Evolutionary conservation across 208 protist species (phyloP), one percentile per base, ranked within the genome.

Genomic region (Crithidia fasciculata): DNA sequence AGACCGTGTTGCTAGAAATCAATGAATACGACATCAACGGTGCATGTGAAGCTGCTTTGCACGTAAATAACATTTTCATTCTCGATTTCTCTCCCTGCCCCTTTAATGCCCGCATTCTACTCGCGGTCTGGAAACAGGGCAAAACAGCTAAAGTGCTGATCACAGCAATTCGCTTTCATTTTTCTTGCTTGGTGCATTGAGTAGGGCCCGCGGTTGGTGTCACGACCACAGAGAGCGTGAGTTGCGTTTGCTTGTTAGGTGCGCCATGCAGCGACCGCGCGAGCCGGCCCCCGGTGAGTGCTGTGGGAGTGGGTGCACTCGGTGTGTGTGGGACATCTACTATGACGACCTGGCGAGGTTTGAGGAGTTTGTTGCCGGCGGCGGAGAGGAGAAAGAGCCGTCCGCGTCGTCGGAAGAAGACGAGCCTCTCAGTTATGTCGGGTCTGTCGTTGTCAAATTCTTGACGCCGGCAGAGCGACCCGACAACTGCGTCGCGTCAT

Each of bases 261-360:
- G 45, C 45, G 12, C 10, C 16, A 81, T 69, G 70, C 74, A 74
- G 68, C 78, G 85, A 28, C 92, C 92, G 4, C 74, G 90, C 13
- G 87, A 93, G 58, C 92, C 92, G 44, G 65, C 63, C 28, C 84
- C 84, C 12, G 86, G 85, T 16, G 92, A 97, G 40, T 97, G 92
- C 76, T 97, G 92, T 50, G 92, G 92, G 8, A 93, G 84, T 60
- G 92, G 92, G 13, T 97, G 92, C 63, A 80, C 92, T 18, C 80
- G 92, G 47, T 97, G 92, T 77, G 90, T 97, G 8, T 97, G 90
- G 89, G 92, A 97, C 69, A 80, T 94, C 8, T 97, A 95, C 77
- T 97, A 92, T 57, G 92, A 97, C 60, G 63, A 90, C 18, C 74
- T 95, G 16, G 75, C 78, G n/a, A 77, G 70, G 55, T 95, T 93